A percentile compares a stretch with the other conserved stretches of the same genome.
Evolutionary conservation across 441 rosid genomes (phyloP).

Genomic region (Aleurites moluccanus): DNA sequence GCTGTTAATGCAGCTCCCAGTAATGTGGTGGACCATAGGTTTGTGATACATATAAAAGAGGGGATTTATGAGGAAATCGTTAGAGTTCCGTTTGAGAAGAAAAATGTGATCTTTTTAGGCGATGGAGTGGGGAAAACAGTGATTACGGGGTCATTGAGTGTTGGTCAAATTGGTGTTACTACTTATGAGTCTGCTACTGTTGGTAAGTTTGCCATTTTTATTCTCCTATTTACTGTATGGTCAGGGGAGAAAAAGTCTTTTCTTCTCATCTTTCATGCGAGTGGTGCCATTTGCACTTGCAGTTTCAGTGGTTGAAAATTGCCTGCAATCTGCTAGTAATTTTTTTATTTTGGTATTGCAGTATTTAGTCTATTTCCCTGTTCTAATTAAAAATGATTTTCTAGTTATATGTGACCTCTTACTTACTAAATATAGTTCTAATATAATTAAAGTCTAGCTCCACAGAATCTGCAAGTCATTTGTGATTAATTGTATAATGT

Average conservation of each 20-base stretch:
- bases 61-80: slow-evolving; percentile 85
- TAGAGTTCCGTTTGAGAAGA: slow-evolving; percentile 71
- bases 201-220: slow-evolving; percentile 43
- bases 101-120: slow-evolving; percentile 75
- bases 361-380: no score
- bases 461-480: not conserved
- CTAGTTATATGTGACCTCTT: no score
- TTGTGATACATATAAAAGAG: slow-evolving; percentile 62
- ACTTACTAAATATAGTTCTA: no score
- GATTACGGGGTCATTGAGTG: slow-evolving; percentile 64
- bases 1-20: slow-evolving; percentile 77
- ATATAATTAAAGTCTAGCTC: not conserved
- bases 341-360: no score
- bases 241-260: not conserved
- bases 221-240: not conserved
- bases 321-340: no score
- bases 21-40: slow-evolving; percentile 38
- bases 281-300: no score
- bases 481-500: not conserved
- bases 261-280: no score
- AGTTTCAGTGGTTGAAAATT: no score
- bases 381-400: no score
- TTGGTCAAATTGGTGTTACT: slow-evolving; percentile 58
- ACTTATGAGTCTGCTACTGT: slow-evolving; percentile 81
- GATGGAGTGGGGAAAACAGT: slow-evolving; percentile 89